phyloP scores from a whole-genome alignment of 257 asterid species.

The Solanum acaule region DNA sequence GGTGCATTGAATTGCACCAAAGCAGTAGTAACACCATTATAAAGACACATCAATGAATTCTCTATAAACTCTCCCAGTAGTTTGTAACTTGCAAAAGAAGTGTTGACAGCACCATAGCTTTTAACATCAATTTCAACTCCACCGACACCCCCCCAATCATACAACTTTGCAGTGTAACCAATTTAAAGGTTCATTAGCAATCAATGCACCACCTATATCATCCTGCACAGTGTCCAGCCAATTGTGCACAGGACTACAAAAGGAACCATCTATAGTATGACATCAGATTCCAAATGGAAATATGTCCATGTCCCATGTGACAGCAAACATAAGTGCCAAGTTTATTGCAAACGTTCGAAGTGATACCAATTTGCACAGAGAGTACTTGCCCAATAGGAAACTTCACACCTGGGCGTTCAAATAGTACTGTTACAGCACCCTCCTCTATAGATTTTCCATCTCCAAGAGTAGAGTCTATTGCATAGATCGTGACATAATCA shows the following conservation, averaged over 20 bases:
- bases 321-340: neutral
- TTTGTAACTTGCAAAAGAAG: neutral
- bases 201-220: neutral
- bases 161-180: neutral
- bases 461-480: neutral
- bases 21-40: neutral
- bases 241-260: neutral
- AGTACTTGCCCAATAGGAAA: neutral
- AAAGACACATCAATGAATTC: neutral
- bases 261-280: neutral
- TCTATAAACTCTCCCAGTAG: neutral
- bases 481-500: no score
- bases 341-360: neutral
- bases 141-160: neutral
- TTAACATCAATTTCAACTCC: neutral
- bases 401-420: no score
- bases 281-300: neutral
- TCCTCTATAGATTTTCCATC: neutral
- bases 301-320: neutral
- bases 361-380: neutral
- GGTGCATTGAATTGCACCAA: neutral
- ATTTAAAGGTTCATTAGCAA: neutral
- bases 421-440: no score
- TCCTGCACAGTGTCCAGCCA: neutral
- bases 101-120: neutral